These are phyloP conservation scores for Lanmaoa pseudosensibilis DNA, from an alignment of 768 basidiomycete species.

Conservation along the genomic window DNA sequence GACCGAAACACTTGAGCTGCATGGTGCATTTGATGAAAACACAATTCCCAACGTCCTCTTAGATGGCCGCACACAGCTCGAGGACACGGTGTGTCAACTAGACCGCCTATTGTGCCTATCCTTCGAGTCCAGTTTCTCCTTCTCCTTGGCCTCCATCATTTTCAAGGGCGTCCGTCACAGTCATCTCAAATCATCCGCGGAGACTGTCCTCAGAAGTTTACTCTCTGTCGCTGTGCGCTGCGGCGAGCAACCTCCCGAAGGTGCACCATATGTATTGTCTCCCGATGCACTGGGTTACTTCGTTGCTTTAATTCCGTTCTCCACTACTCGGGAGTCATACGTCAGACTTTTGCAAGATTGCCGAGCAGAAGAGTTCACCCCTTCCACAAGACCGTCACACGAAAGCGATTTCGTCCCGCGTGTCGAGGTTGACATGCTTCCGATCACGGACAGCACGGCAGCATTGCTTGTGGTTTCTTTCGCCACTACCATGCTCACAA, in stretches of 20 bases:
- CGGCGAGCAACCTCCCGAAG: slow-evolving; percentile 37
- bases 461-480: slow-evolving; percentile 78
- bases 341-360: slow-evolving; percentile 64
- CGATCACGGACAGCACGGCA: slow-evolving; percentile 56
- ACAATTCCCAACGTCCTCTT: slow-evolving; percentile 60
- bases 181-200: slow-evolving; percentile 59
- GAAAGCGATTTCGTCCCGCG: slow-evolving; percentile 50
- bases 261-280: slow-evolving; percentile 45
- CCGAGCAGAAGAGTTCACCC: slow-evolving; percentile 49
- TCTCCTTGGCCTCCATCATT: slow-evolving; percentile 77
- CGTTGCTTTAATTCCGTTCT: slow-evolving; percentile 71
- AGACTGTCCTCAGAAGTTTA: slow-evolving; percentile 59
- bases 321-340: slow-evolving; percentile 56
- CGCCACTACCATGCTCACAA: slow-evolving; percentile 68
- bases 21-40: slow-evolving; percentile 54
- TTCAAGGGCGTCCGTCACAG: slow-evolving; percentile 84
- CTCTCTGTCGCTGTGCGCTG: slow-evolving; percentile 59
- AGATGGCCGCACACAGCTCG: slow-evolving; percentile 61
- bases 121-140: slow-evolving; percentile 77
- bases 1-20: slow-evolving; percentile 60
- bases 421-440: slow-evolving; percentile 58
- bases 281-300: slow-evolving; percentile 75
- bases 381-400: slow-evolving; percentile 37
- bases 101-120: slow-evolving; percentile 73
- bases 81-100: slow-evolving; percentile 67